Evolutionary conservation across 83 land plant species (phyloP).

Genomic region (Thuja plicata): DNA sequence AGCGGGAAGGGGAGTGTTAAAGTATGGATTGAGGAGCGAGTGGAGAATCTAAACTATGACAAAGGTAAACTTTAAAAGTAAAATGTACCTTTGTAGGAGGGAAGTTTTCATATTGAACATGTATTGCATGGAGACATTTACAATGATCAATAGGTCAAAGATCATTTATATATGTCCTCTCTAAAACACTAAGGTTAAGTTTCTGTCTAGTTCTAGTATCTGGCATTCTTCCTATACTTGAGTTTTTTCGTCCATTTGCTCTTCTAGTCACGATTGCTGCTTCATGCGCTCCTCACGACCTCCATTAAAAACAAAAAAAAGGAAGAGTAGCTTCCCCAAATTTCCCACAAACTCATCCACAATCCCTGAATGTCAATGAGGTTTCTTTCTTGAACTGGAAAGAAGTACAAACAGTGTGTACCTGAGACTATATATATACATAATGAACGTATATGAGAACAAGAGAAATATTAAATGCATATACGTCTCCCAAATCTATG

Average conservation of each 20-base stretch:
- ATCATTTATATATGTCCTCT: neutral
- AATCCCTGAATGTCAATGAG: neutral
- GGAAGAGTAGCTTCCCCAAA: neutral
- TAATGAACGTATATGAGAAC: neutral
- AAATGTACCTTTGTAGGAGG: neutral
- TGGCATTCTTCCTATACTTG: neutral
- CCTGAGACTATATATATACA: neutral
- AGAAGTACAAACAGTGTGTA: neutral
- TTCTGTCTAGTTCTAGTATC: neutral
- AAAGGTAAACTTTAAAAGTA: constrained; percentile 35
- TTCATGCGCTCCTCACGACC: neutral
- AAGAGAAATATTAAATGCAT: neutral
- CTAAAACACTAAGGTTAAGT: neutral
- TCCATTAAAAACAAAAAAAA: neutral
- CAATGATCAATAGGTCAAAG: neutral
- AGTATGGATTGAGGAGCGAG: constrained; percentile 49
- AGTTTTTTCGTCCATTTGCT: neutral
- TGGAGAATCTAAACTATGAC: constrained; percentile 67
- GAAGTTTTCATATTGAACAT: neutral
- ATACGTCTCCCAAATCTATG: neutral
- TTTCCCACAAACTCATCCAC: neutral
- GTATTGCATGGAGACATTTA: neutral
- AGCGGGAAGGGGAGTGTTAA: constrained; percentile 40
- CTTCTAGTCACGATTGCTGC: neutral
- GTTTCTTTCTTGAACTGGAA: neutral